These are phyloP conservation scores for Xylaria scruposa DNA, from an alignment of 495 filamentous ascomycete species.

Conservation along the genomic window DNA sequence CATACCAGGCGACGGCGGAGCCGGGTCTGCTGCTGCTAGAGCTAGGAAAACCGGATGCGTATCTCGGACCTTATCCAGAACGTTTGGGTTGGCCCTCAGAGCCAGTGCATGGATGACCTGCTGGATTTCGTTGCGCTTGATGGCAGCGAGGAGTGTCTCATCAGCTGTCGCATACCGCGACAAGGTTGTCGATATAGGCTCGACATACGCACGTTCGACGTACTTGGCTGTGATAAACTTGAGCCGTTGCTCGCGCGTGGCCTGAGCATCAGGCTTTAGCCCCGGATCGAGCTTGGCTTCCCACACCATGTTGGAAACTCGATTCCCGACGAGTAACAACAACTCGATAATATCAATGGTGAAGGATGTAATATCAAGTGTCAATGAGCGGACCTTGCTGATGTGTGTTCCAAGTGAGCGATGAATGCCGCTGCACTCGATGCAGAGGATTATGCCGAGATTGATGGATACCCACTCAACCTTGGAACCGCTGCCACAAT, in stretches of 20 bases:
- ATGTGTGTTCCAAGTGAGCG: constrained; percentile 97
- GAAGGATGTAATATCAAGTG: constrained; percentile 92
- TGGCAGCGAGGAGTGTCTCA: constrained; percentile 88
- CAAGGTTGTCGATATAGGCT: constrained; percentile 73
- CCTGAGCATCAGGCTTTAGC: constrained; percentile 72
- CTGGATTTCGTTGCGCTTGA: constrained; percentile 93
- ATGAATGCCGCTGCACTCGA: constrained; percentile 98
- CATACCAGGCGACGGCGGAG: constrained; percentile 63
- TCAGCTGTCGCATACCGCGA: constrained; percentile 83
- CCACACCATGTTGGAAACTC: constrained; percentile 95
- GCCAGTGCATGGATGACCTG: constrained; percentile 91
- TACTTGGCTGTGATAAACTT: constrained; percentile 97
- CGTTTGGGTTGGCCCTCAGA: constrained; percentile 85
- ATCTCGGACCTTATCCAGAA: constrained; percentile 82
- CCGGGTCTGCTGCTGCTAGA: constrained; percentile 92
- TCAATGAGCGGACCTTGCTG: constrained; percentile 94
- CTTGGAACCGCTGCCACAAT: constrained; percentile 89
- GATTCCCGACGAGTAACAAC: constrained; percentile 90
- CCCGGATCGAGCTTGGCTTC: constrained; percentile 80
- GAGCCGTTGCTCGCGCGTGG: constrained; percentile 86
- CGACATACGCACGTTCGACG: constrained; percentile 80
- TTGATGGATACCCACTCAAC: constrained; percentile 99
- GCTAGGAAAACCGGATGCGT: constrained; percentile 91
- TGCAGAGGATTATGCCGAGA: constrained; percentile 93
- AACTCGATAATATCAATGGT: constrained; percentile 95